Conservation (phyloP, 2,329 filamentous ascomycete genomes). For the Stachybotrys elegans region DNA sequence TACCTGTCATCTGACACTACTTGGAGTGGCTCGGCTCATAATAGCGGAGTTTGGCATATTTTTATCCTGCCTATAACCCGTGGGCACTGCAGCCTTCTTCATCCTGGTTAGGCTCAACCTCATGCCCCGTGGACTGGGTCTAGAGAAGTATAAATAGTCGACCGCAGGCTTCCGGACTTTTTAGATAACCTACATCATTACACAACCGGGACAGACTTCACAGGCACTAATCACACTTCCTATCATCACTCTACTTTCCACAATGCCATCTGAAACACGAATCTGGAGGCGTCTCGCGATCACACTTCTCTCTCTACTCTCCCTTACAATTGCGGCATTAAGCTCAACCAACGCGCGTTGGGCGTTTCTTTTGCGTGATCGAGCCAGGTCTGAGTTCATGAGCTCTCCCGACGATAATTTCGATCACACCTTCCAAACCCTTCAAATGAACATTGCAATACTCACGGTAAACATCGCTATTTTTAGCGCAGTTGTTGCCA, state of each 20-base stretch:
- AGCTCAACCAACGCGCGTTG: not conserved
- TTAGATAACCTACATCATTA: not conserved
- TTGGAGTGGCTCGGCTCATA: constrained; percentile 1
- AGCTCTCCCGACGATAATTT: not conserved
- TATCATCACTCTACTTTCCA: not conserved
- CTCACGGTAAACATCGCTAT: not conserved
- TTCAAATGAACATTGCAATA: not conserved
- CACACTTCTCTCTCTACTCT: constrained; percentile 1
- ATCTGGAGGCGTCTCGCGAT: not conserved
- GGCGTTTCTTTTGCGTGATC: not conserved
- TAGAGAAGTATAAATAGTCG: not conserved
- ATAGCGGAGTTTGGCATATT: constrained; percentile 1
- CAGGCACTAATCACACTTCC: not conserved
- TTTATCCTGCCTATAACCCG: not conserved
- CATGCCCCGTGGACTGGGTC: not conserved
- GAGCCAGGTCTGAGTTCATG: not conserved
- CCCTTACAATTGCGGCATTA: not conserved
- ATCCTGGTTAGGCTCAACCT: not conserved
- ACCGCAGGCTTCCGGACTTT: not conserved
- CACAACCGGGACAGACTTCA: not conserved
- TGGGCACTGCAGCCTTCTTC: not conserved
- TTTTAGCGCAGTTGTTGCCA: not conserved
- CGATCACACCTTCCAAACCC: not conserved
- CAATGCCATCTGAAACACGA: not conserved
- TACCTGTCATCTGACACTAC: constrained; percentile 1